Evolutionary conservation across 2,329 filamentous ascomycete genomes (phyloP), one percentile per base, ranked within the genome.

Genomic region (Monosporascus sp.): DNA sequence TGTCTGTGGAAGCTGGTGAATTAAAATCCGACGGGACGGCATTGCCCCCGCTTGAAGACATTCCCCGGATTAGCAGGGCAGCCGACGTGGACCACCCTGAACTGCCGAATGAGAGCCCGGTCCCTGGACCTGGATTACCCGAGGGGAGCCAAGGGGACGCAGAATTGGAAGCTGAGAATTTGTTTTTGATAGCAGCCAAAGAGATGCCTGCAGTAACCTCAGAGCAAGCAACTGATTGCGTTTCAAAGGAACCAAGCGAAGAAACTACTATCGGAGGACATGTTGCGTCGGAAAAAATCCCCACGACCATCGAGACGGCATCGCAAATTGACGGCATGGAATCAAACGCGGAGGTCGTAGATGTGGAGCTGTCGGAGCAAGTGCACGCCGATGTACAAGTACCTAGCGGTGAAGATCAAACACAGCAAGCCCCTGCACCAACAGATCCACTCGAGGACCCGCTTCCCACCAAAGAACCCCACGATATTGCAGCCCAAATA

Each of bases 391-490:
- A 61, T 50, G 20, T 14, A 14, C 4, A 41, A 25, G 43, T 48
- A 57, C 49, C 51, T 47, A 46, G 61, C 60, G 59, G 58, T 64
- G 60, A 63, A 58, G 55, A 58, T n/a, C 47, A 60, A 51, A 55
- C 35, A 25, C 57, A 55, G 39, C 57, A 50, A 49, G 55, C 48
- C 39, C 55, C 52, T 60, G 58, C 58, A 52, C 53, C 49, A 50
- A 47, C 43, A 38, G 56, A 55, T 55, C 55, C 55, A 57, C 52
- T 25, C 17, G 24, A 53, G 44, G 52, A 57, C 51, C 57, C 58
- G 57, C 56, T 57, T 49, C 27, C 53, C 46, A 52, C 45, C 14
- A 58, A 64, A 20, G 53, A 52, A 38, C 53, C 52, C 45, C 51
- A 58, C 53, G 56, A 56, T 50, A 49, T 55, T 39, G 53, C 59